Base-by-base conservation (phyloP, 106 monocot species). In the Dendrobium nobile region DNA sequence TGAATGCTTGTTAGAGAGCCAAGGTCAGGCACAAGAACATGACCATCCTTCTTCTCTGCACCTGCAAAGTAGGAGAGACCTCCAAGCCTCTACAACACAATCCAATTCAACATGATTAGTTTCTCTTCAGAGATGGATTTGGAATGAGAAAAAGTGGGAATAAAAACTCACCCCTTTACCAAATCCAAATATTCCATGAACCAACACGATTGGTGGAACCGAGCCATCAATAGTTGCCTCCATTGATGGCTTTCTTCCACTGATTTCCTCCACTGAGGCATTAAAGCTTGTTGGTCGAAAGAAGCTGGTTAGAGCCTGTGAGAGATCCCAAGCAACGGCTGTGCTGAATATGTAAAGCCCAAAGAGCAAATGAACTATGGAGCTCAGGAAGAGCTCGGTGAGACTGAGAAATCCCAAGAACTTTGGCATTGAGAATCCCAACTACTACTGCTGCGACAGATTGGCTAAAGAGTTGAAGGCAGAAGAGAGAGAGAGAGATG, bases 341-440 rank as follows among this genome's bases (percentile, higher is more conserved):
- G 90, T 85, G 92, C 97, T 98, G 54, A 98, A 94, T 26, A 98
- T 88, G 81, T 92, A 98, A 47, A 94, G 77, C 41, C 97, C 97
- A 65, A 77, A 98, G 4, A 92, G 48, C 27, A 94, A 37, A 74
- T 98, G 97, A 47, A 98, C 84, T 67, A 73, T 47, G 13, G 91
- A 65, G 89, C 94, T 98, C 37, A 98, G 48, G 22, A 88, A 73
- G 13, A 98, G 89, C 89, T 98, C 97, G 11, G 74, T 48, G 59
- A 90, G 22, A 54, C 76, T 77, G 7, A 94, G 42, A 33, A 94
- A 70, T 9, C 87, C 79, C 41, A 73, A 10, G 54, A 96, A 70
- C 83, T 83, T 80, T 18, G 70, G 85, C 96, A 93, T 93, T 5
- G 73, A 19, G 11, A 73, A 2, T 37, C 28, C 43, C 73, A 37